These are phyloP conservation scores for Plasmodium cynomolgi DNA, from an alignment of 169 alveolate genomes.

Conservation along the genomic window DNA sequence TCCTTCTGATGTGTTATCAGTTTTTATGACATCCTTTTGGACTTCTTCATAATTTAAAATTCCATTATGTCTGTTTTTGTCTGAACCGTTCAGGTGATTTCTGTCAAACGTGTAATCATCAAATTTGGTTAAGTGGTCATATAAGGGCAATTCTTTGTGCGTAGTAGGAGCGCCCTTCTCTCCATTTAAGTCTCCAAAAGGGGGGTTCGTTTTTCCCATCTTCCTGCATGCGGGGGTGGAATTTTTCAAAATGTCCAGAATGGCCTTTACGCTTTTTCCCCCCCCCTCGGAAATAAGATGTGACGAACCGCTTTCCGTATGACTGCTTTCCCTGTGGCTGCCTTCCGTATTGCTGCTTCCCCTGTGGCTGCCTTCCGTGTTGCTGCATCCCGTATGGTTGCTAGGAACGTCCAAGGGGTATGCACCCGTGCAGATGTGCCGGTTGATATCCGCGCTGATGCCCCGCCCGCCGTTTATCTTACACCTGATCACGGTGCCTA, in stretches of 20 bases:
- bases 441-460: not conserved
- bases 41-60: not conserved
- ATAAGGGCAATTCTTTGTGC: not conserved
- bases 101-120: not conserved
- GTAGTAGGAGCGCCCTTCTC: not conserved
- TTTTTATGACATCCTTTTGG: not conserved
- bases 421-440: not conserved
- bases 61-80: not conserved
- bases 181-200: not conserved
- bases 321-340: not conserved
- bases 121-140: not conserved
- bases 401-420: not conserved
- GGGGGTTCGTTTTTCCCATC: not conserved
- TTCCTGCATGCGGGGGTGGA: not conserved
- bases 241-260: not conserved
- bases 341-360: no score
- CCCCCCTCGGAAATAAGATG: not conserved
- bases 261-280: not conserved
- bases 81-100: slow-evolving; percentile 10
- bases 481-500: slow-evolving; percentile 6
- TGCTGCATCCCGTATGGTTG: not conserved
- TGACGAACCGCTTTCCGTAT: not conserved
- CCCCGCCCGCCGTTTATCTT: slow-evolving; percentile 11
- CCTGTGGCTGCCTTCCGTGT: not conserved
- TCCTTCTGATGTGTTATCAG: not conserved